Evolutionary conservation across 164 flowering plant species (phyloP).

Genomic region (Cinnamomum chago): DNA sequence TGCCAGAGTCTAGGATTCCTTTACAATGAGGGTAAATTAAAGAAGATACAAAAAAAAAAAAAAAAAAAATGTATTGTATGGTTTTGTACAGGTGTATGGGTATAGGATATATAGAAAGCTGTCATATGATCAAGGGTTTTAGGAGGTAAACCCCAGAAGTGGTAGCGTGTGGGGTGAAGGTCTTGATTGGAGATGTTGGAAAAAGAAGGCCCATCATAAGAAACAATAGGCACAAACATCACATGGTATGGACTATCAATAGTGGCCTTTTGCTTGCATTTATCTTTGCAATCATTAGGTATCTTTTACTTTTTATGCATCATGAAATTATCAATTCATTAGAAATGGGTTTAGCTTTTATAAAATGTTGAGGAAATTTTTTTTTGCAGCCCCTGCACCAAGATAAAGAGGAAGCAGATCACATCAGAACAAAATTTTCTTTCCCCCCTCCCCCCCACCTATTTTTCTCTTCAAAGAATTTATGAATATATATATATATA

Average conservation of each 20-base stretch:
- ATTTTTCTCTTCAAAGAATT: too few species aligned
- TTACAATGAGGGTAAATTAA: not conserved
- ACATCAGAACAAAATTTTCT: not conserved
- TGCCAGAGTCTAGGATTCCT: slow-evolving; percentile 34
- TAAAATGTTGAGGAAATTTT: not conserved
- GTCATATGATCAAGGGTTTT: slow-evolving; percentile 9
- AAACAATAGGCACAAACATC: slow-evolving; percentile 20
- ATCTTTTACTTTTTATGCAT: slow-evolving; percentile 1
- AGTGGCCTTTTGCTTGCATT: slow-evolving; percentile 10
- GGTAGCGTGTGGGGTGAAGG: slow-evolving; percentile 10
- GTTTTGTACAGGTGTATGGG: not conserved
- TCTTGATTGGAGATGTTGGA: slow-evolving; percentile 19
- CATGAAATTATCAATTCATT: not conserved
- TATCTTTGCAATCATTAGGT: slow-evolving; percentile 22
- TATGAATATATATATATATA: too few species aligned
- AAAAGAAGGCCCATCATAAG: slow-evolving; percentile 20
- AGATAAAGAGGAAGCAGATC: not conserved
- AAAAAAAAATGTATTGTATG: not conserved
- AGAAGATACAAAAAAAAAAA: not conserved
- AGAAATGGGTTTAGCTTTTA: not conserved
- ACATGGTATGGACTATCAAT: slow-evolving; percentile 20
- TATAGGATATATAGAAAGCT: slow-evolving; percentile 10
- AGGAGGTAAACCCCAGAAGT: not conserved
- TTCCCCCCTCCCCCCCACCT: too few species aligned
- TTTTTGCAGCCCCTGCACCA: not conserved